These are phyloP conservation scores for Flaveria sonorensis DNA, from an alignment of 129 eudicot species.

Conservation along the genomic window DNA sequence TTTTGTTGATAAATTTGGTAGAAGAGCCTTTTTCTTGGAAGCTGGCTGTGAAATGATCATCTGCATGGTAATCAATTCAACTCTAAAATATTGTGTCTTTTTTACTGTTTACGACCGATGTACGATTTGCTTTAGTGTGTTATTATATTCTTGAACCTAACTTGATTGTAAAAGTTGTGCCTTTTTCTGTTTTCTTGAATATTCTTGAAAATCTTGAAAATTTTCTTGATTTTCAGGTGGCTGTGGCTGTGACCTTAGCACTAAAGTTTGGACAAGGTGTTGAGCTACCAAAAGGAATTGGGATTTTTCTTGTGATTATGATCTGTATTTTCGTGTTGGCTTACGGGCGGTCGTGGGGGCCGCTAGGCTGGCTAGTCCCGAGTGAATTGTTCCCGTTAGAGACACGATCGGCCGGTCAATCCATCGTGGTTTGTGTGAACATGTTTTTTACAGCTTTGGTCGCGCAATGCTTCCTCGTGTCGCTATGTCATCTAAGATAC, in stretches of 20 bases:
- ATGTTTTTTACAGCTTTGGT: constrained; percentile 83
- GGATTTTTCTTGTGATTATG: constrained; percentile 62
- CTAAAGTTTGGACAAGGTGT: constrained; percentile 74
- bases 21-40: constrained; percentile 77
- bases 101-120: background rate
- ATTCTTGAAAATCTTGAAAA: background rate
- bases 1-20: constrained; percentile 80
- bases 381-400: constrained; percentile 93
- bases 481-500: constrained; percentile 71
- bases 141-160: background rate
- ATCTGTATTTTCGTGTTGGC: constrained; percentile 79
- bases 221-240: constrained; percentile 54
- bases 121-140: too few species aligned
- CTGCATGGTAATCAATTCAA: constrained; percentile 55
- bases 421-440: constrained; percentile 89
- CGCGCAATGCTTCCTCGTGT: constrained; percentile 73
- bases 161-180: background rate
- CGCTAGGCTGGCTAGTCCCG: constrained; percentile 92
- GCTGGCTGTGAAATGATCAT: constrained; percentile 80
- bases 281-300: constrained; percentile 58
- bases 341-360: constrained; percentile 97
- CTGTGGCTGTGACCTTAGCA: constrained; percentile 64
- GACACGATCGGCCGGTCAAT: constrained; percentile 94
- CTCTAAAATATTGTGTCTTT: background rate
- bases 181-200: background rate